These are phyloP conservation scores for Linnemannia schmuckeri DNA, from an alignment of 192 early-diverging fungal species.

Conservation along the genomic window DNA sequence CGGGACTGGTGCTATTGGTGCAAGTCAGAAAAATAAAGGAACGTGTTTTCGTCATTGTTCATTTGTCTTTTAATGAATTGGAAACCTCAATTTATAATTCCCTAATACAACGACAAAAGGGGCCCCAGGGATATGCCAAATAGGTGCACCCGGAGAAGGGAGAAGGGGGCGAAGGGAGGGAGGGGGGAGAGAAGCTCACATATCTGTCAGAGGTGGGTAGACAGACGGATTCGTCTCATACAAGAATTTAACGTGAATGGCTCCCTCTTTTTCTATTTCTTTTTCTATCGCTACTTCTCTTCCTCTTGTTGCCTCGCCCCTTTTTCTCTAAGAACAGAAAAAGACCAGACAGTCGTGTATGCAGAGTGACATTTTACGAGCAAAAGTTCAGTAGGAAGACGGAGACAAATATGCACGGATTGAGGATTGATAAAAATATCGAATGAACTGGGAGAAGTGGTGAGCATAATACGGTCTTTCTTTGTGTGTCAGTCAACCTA, in stretches of 20 bases:
- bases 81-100: neutral
- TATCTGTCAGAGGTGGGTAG: conserved; percentile 3
- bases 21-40: too few species aligned
- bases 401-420: neutral
- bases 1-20: too few species aligned
- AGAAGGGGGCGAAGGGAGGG: neutral
- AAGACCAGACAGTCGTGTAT: neutral
- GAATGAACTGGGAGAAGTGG: neutral
- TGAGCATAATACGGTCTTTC: too few species aligned
- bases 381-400: neutral
- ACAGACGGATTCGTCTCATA: neutral
- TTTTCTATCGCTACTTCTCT: neutral
- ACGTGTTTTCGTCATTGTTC: too few species aligned
- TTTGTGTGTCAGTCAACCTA: too few species aligned
- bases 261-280: neutral
- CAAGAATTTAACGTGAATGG: neutral
- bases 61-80: neutral
- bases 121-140: neutral
- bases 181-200: neutral
- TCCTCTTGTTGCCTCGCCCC: neutral
- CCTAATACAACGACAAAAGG: neutral
- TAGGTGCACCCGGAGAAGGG: neutral
- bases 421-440: neutral
- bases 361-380: neutral
- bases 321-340: neutral